phyloP scores from a whole-genome alignment of 805 yeast species.

The Metschnikowia reukaufii region DNA sequence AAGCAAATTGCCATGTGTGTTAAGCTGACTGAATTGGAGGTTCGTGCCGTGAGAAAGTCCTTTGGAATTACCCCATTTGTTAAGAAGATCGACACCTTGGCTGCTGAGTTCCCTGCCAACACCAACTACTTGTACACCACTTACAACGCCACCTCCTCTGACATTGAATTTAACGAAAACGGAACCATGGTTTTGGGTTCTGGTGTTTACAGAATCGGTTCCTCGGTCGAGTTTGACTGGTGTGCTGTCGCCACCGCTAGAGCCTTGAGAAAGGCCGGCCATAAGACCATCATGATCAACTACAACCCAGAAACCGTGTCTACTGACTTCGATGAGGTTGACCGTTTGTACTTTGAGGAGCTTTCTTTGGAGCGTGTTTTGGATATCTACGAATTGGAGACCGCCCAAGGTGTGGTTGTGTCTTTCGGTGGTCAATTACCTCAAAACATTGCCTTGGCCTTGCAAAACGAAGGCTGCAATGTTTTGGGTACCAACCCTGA shows the following conservation, averaged over 20 bases:
- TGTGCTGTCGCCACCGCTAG: slow-evolving; percentile 98
- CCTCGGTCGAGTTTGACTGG: slow-evolving; percentile 99
- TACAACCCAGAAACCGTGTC: slow-evolving; percentile 98
- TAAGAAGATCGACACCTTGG: slow-evolving; percentile 94
- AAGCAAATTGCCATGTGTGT: slow-evolving; percentile 84
- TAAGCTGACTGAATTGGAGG: slow-evolving; percentile 71
- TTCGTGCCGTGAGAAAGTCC: slow-evolving; percentile 77
- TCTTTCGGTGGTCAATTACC: slow-evolving; percentile 98
- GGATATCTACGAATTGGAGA: slow-evolving; percentile 94
- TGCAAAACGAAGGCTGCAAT: slow-evolving; percentile 80
- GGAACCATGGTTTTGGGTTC: slow-evolving; percentile 96
- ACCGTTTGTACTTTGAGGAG: slow-evolving; percentile 94
- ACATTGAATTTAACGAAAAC: slow-evolving; percentile 80
- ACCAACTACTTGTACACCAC: slow-evolving; percentile 96
- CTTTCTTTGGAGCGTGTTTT: slow-evolving; percentile 92
- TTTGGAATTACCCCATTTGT: slow-evolving; percentile 88
- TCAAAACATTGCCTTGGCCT: slow-evolving; percentile 87
- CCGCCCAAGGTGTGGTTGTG: slow-evolving; percentile 86
- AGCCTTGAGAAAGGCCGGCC: slow-evolving; percentile 83
- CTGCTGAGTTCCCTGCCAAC: slow-evolving; percentile 98
- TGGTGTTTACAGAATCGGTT: slow-evolving; percentile 99
- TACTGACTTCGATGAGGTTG: slow-evolving; percentile 97
- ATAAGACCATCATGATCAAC: slow-evolving; percentile 92
- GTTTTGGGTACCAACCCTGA: slow-evolving; percentile 93
- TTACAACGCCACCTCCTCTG: slow-evolving; percentile 85